Percentiles rank a stretch among this genome's conserved stretches.
phyloP scores from a whole-genome alignment of 208 protist species.

The Acanthamoeba healyi region DNA sequence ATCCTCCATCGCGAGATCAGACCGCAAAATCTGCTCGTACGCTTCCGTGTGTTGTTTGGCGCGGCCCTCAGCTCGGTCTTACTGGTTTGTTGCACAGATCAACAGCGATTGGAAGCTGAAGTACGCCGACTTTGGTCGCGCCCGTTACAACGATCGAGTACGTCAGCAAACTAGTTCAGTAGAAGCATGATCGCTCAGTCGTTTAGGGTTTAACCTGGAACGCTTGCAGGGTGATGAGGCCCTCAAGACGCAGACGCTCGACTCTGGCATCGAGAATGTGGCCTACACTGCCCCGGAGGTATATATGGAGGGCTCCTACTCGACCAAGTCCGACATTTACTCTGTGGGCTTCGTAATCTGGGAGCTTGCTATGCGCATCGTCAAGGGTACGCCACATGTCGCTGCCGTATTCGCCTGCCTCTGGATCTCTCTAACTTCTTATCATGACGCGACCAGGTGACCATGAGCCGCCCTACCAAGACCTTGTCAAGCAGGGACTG shows the following conservation, averaged over 20 bases:
- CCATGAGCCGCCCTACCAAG: conserved; percentile 55
- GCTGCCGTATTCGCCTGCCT: not conserved
- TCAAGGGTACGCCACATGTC: not conserved
- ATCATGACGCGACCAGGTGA: not conserved
- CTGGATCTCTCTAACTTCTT: not conserved
- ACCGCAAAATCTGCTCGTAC: conserved; percentile 45
- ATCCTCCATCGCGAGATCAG: conserved; percentile 67
- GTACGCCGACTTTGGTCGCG: conserved; percentile 52
- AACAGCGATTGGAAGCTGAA: conserved; percentile 61
- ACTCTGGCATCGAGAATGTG: conserved; percentile 71
- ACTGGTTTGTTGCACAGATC: conserved; percentile 1
- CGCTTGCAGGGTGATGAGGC: conserved; percentile 37
- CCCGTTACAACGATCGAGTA: conserved; percentile 53
- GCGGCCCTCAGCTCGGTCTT: not conserved
- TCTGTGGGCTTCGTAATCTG: conserved; percentile 51
- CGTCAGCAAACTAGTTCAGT: not conserved
- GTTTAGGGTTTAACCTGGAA: not conserved
- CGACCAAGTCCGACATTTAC: conserved; percentile 55
- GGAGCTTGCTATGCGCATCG: conserved; percentile 45
- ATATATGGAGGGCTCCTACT: conserved; percentile 60
- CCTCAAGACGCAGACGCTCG: conserved; percentile 48
- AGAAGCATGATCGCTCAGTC: not conserved
- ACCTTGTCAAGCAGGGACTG: conserved; percentile 51
- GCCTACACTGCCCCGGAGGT: conserved; percentile 71
- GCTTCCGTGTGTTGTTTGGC: not conserved